phyloP scores from a whole-genome alignment of 306 rosid genomes.

The Malus domestica region ASM211411v1 NC_041800.1:31322233-31322732 shows the following conservation, averaged over 20 bases:
- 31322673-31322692: conserved; percentile 66
- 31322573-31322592: neutral
- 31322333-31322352: neutral
- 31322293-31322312: neutral
- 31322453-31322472: conserved; percentile 54
- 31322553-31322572: neutral
- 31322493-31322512: conserved; percentile 62
- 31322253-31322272: conserved; percentile 34
- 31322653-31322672: conserved; percentile 72
- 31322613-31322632: conserved; percentile 49
- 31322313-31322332: neutral
- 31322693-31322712: conserved; percentile 77
- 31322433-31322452: conserved; percentile 84
- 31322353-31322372: conserved; percentile 53
- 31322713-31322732: conserved; percentile 69
- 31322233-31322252: conserved; percentile 37
- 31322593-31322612: neutral
- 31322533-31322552: neutral
- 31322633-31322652: conserved; percentile 76
- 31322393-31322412: conserved; percentile 76
- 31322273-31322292: conserved; percentile 3
- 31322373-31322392: conserved; percentile 63
- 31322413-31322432: conserved; percentile 64
- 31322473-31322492: conserved; percentile 67
- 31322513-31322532: conserved; percentile 16